Percentiles rank a stretch among this genome's conserved stretches.
Evolutionary conservation across 1,139 yeast species (phyloP).

Genomic region (Suhomyces wounanorum): DNA sequence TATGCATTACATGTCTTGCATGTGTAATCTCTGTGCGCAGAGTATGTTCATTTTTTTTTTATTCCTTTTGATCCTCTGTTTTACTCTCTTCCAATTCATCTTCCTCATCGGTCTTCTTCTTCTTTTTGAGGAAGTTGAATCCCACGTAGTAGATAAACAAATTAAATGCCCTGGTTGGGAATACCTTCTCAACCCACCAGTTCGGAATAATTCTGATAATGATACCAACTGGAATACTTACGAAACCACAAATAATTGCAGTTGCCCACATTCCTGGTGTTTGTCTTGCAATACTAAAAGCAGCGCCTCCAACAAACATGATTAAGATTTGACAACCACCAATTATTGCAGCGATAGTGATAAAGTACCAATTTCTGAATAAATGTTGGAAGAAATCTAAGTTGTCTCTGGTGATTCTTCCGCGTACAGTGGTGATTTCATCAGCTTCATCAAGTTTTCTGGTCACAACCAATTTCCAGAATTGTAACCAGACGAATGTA

Average conservation of each 20-base stretch:
- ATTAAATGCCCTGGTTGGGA: constrained; percentile 65
- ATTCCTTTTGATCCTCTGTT: background rate
- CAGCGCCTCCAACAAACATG: constrained; percentile 97
- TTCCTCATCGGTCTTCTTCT: constrained; percentile 22
- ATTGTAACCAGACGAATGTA: constrained; percentile 96
- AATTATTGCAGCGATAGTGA: constrained; percentile 69
- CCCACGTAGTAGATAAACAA: constrained; percentile 48
- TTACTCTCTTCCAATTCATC: constrained; percentile 1
- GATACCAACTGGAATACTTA: constrained; percentile 80
- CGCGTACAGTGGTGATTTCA: constrained; percentile 57
- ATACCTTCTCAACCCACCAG: constrained; percentile 63
- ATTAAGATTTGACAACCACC: constrained; percentile 83
- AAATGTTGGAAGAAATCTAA: constrained; percentile 83
- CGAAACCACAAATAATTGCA: constrained; percentile 78
- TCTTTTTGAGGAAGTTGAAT: constrained; percentile 44
- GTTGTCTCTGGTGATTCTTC: constrained; percentile 59
- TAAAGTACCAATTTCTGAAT: constrained; percentile 78
- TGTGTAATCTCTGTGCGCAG: background rate
- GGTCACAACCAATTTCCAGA: constrained; percentile 88
- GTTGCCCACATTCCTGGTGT: constrained; percentile 89
- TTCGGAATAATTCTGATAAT: constrained; percentile 83
- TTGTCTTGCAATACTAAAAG: constrained; percentile 79
- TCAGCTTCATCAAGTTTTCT: constrained; percentile 91
- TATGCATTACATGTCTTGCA: constrained; percentile 1
- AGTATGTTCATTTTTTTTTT: background rate